These are phyloP conservation scores for Pyrrhoderma noxium DNA, from an alignment of 1,284 basidiomycete species.

Conservation along the genomic window DNA sequence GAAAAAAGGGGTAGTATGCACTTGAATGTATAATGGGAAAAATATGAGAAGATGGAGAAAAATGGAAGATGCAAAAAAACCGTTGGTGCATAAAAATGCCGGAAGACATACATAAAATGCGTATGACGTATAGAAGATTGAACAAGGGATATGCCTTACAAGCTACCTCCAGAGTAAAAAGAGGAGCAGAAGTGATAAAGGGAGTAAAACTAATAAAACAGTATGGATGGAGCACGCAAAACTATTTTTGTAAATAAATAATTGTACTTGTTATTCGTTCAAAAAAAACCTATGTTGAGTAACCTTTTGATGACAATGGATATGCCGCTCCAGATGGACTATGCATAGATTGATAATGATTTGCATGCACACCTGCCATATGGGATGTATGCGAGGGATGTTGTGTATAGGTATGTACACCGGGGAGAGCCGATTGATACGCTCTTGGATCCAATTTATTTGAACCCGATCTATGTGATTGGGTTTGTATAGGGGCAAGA, in stretches of 20 bases:
- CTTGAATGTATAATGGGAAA: not conserved
- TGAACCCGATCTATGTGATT: not conserved
- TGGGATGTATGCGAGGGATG: not conserved
- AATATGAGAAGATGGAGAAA: not conserved
- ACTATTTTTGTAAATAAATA: too few species aligned
- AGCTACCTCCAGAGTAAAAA: not conserved
- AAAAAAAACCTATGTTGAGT: not conserved
- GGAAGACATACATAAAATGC: not conserved
- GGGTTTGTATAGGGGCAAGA: slow-evolving; percentile 8
- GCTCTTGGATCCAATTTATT: not conserved
- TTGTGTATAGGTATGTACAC: not conserved
- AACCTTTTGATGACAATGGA: not conserved
- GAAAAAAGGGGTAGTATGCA: not conserved
- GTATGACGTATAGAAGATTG: not conserved
- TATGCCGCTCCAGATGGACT: not conserved
- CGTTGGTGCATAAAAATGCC: not conserved
- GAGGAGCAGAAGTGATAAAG: too few species aligned
- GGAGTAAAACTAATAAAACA: too few species aligned
- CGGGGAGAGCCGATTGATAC: not conserved
- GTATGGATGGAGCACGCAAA: too few species aligned
- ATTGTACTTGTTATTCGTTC: too few species aligned
- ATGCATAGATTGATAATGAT: not conserved
- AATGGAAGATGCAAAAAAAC: not conserved
- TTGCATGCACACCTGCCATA: not conserved
- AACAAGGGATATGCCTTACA: not conserved